These are phyloP conservation scores for Escovopsis sp. DNA, from an alignment of 2,329 filamentous ascomycete genomes.

Conservation along the genomic window DNA sequence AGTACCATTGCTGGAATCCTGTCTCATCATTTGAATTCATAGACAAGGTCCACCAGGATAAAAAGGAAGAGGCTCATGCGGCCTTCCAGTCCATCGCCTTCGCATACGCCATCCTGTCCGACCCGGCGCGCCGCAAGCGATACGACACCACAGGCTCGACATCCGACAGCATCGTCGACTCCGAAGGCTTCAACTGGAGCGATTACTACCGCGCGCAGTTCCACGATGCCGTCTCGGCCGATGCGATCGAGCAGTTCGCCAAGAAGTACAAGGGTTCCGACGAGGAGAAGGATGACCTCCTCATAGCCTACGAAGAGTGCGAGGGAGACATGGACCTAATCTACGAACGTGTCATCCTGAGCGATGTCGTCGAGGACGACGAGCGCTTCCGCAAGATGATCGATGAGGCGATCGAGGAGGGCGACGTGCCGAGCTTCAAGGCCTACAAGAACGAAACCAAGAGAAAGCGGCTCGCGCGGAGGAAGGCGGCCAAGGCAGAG, in stretches of 20 bases:
- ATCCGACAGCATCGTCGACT: slow-evolving; percentile 62
- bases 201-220: slow-evolving; percentile 82
- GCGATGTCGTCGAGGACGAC: slow-evolving; percentile 71
- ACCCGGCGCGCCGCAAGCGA: slow-evolving; percentile 61
- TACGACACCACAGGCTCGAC: slow-evolving; percentile 89
- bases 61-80: slow-evolving; percentile 58
- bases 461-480: slow-evolving; percentile 42
- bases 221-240: slow-evolving; percentile 56
- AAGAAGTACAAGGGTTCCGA: slow-evolving; percentile 70
- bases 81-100: slow-evolving; percentile 87
- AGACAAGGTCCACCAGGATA: slow-evolving; percentile 62
- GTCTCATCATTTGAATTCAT: background rate
- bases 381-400: slow-evolving; percentile 71
- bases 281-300: slow-evolving; percentile 67
- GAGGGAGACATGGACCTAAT: slow-evolving; percentile 64
- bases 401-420: slow-evolving; percentile 58
- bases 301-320: slow-evolving; percentile 57
- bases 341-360: slow-evolving; percentile 78
- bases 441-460: slow-evolving; percentile 63
- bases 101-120: slow-evolving; percentile 84
- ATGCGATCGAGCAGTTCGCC: slow-evolving; percentile 63
- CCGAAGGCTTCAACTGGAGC: slow-evolving; percentile 76
- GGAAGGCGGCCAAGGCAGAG: slow-evolving; percentile 51
- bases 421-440: slow-evolving; percentile 50
- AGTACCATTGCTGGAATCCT: too few relatives aligned